Base-by-base conservation (phyloP, 176 grass and related monocot species). In the Oryza australiensis region DNA sequence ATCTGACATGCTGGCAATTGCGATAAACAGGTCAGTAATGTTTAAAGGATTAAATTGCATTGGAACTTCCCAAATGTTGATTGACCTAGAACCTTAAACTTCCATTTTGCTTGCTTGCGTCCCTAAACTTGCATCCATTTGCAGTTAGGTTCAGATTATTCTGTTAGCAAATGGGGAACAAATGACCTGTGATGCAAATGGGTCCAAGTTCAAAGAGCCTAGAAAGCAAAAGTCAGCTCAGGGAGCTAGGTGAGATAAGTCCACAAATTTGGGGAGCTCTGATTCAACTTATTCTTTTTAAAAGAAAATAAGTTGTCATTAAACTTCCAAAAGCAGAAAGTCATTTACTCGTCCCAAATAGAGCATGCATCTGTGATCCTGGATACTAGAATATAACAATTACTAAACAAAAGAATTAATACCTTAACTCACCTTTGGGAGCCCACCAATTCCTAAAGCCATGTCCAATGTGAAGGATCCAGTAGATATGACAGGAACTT, bases 381-480 rank as follows among this genome's bases (percentile, higher is more conserved):
- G 30, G 33, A 8, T 81, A 26, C 30, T 7, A 57, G 14, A 38
- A 26, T 46, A 49, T 48, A 41, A 30, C 9, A 46, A 59, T 45
- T 82, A 29, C 29, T 9, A 73, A 1, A 33, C 18, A 73, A 51
- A 70, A 73, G 45, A 64, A 24, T 24, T 62, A 70, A 63, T 4
- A 60, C 3, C 5, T 13, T 20, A 74, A 75, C 73, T 62, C 26
- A 91, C 86, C 85, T 91, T 88, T 68, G 86, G 89, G 48, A 91
- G 89, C 43, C 89, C 89, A 71, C 86, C 85, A 63, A 91, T 91
- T 75, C 89, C 89, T 70, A 91, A 76, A 84, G 89, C 89, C n/a
- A 78, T 68, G 76, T 91, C 89, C 74, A 91, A 76, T 29, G 85
- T 35, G 27, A 85, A 91, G 42, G 89, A 91, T 66, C 89, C 89